Evolutionary conservation across 495 filamentous ascomycete genomes (phyloP), one percentile per base, ranked within the genome.

Genomic region (Annulohypoxylon bovei): DNA sequence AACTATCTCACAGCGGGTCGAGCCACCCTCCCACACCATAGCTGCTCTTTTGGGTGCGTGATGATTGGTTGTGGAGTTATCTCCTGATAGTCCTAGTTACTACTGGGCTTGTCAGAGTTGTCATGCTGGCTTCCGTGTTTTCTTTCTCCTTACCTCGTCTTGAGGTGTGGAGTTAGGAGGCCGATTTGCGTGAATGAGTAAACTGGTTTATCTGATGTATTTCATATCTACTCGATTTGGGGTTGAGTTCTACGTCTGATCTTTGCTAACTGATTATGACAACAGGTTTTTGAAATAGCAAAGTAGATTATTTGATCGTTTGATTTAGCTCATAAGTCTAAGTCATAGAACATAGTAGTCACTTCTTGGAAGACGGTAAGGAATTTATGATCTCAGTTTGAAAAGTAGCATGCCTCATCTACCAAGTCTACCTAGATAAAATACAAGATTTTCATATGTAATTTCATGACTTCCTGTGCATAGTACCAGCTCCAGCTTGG

Each of bases 1-100:
- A 91, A 96, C 88, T 92, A 98, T 79, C 78, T 85, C 81, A 86
- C 87, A 82, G 70, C 82, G 78, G 71, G 82, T 91, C 90, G 86
- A 92, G 86, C 84, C 87, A 89, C 88, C 86, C 89, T 93, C 86
- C 88, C 90, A 76, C 85, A 96, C 93, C 90, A 82, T 87, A 95
- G 90, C 67, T 75, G 77, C 72, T 75, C 78, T 81, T 73, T 54
- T 67, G 77, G 74, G 76, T 80, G 32, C 73, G 84, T 84, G 84
- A 96, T 86, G 93, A 96, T 85, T 75, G 88, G 93, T 95, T 93
- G 93, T 96, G 93, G 91, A 95, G 92, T 88, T 87, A 75, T 81
- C 73, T 73, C 44, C 22, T 50, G 58, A 35, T 62, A 49, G 22
- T 62, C 58, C 25, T 16, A 11, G 67, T 65, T 52, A 67, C 7